Evolutionary conservation across 2,329 filamentous ascomycete genomes (phyloP).

Genomic region (Neopestalotiopsis sp.): DNA sequence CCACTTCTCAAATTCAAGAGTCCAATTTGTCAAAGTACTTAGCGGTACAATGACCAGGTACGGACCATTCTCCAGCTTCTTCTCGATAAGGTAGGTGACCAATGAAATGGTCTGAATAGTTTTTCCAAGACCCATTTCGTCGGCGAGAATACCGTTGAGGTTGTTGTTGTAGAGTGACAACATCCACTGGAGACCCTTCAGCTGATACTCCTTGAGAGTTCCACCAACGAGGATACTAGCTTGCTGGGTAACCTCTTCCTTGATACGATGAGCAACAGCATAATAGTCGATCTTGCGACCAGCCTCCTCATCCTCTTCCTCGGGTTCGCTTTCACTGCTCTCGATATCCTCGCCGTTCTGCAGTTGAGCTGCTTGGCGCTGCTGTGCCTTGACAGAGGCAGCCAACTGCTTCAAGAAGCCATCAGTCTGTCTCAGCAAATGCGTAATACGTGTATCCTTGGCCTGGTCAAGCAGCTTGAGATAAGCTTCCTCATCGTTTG

Average conservation of each 20-base stretch:
- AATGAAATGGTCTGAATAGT: conserved; percentile 99
- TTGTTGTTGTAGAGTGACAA: conserved; percentile 99
- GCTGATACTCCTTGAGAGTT: conserved; percentile 92
- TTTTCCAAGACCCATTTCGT: conserved; percentile 99
- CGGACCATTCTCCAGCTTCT: conserved; percentile 88
- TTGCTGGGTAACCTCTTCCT: conserved; percentile 87
- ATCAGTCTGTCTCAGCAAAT: conserved; percentile 94
- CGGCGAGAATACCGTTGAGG: conserved; percentile 95
- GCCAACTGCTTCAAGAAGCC: conserved; percentile 96
- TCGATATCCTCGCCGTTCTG: conserved; percentile 73
- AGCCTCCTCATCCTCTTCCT: conserved; percentile 69
- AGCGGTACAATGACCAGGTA: conserved; percentile 97
- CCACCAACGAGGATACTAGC: conserved; percentile 89
- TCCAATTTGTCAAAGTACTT: conserved; percentile 98
- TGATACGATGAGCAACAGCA: conserved; percentile 93
- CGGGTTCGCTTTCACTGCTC: conserved; percentile 71
- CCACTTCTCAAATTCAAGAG: conserved; percentile 98
- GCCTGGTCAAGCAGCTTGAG: conserved; percentile 97
- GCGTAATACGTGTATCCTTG: conserved; percentile 98
- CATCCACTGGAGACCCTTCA: conserved; percentile 99
- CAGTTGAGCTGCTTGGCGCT: conserved; percentile 79
- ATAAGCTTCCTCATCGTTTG: conserved; percentile 99
- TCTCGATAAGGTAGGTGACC: conserved; percentile 96
- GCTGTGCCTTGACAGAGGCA: conserved; percentile 91
- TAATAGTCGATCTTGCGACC: conserved; percentile 96